Conservation (phyloP, 352 stramenopile species). For the Peronosclerospora sorghi region DNA sequence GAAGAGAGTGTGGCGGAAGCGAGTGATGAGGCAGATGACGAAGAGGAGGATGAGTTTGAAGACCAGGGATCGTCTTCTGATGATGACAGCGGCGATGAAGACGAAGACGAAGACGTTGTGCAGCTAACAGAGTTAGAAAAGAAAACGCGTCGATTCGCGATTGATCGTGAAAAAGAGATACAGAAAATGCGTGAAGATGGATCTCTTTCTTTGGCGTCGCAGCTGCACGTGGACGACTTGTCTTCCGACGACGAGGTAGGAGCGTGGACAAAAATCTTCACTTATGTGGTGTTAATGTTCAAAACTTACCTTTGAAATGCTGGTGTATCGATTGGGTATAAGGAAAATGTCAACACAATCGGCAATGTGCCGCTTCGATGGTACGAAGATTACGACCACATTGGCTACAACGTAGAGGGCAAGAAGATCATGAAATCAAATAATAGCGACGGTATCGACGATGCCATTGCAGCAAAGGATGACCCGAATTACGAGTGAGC, state of each 20-base stretch:
- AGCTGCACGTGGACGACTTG: slow-evolving; percentile 96
- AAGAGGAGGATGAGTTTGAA: slow-evolving; percentile 62
- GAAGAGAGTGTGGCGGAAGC: slow-evolving; percentile 40
- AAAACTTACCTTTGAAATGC: not conserved
- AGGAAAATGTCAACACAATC: slow-evolving; percentile 94
- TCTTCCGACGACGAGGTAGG: slow-evolving; percentile 94
- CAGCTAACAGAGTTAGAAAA: slow-evolving; percentile 73
- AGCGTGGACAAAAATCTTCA: not conserved
- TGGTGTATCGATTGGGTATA: slow-evolving; percentile 1
- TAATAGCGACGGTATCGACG: slow-evolving; percentile 84
- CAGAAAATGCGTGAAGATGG: slow-evolving; percentile 80
- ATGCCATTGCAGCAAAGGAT: slow-evolving; percentile 73
- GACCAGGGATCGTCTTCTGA: slow-evolving; percentile 80
- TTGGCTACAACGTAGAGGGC: slow-evolving; percentile 97
- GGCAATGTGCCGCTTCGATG: slow-evolving; percentile 97
- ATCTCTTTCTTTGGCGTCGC: slow-evolving; percentile 68
- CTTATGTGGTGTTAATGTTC: not conserved
- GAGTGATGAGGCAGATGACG: slow-evolving; percentile 56
- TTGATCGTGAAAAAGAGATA: slow-evolving; percentile 66
- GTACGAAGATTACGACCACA: slow-evolving; percentile 99
- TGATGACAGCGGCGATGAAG: slow-evolving; percentile 48
- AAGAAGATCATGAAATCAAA: slow-evolving; percentile 93
- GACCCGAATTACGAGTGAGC: slow-evolving; percentile 89
- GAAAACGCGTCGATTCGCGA: slow-evolving; percentile 59
- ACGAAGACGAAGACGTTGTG: slow-evolving; percentile 62